Conservation (phyloP, 495 filamentous ascomycete genomes). For the Platismatia glauca region DNA sequence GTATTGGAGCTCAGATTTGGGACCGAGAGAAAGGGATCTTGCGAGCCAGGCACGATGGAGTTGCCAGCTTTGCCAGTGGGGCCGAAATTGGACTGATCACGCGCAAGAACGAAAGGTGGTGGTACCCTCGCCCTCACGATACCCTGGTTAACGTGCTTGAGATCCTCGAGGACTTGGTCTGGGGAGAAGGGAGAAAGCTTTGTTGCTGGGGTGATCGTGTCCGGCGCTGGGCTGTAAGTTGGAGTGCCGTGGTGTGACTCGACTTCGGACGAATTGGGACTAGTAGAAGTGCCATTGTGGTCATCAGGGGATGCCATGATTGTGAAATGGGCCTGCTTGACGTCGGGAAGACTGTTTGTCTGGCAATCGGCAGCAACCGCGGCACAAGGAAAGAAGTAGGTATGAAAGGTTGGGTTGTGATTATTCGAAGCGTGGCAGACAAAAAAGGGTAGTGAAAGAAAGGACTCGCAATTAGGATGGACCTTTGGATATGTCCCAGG, state of each 20-base stretch:
- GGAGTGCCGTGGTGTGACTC: constrained; percentile 51
- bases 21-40: constrained; percentile 26
- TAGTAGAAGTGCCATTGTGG: constrained; percentile 28
- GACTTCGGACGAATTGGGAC: constrained; percentile 50
- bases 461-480: neutral
- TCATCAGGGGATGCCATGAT: constrained; percentile 13
- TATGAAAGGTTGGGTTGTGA: neutral
- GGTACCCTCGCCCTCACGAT: constrained; percentile 19
- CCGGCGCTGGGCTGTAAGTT: too few relatives aligned
- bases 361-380: neutral
- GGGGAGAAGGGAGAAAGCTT: constrained; percentile 56
- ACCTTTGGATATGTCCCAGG: neutral
- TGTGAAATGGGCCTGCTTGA: neutral
- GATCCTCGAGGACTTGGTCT: constrained; percentile 33
- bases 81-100: constrained; percentile 14
- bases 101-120: constrained; percentile 22
- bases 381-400: neutral
- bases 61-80: constrained; percentile 8
- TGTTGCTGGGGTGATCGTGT: constrained; percentile 58
- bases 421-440: neutral
- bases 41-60: neutral
- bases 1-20: constrained; percentile 3
- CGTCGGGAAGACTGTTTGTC: neutral
- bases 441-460: neutral
- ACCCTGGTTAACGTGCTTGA: constrained; percentile 7